Conservation (phyloP, 2,329 filamentous ascomycete species). For the Trichoderma afroharzianum region DNA sequence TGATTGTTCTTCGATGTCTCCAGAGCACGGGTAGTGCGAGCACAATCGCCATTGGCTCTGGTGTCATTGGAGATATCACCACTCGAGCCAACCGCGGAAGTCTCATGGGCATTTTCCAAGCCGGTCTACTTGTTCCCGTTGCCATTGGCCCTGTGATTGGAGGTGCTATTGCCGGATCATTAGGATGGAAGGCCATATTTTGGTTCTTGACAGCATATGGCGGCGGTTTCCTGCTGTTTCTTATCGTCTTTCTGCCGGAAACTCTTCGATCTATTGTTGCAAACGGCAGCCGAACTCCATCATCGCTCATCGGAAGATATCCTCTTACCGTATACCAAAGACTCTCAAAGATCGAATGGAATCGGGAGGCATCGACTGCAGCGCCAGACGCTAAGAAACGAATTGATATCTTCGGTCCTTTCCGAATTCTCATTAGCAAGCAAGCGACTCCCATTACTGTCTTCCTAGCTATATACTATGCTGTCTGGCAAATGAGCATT, state of each 20-base stretch:
- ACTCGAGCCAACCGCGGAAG: slow-evolving; percentile 59
- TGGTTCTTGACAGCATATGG: slow-evolving; percentile 55
- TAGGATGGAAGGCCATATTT: slow-evolving; percentile 60
- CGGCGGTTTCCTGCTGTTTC: slow-evolving; percentile 38
- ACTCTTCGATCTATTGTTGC: slow-evolving; percentile 48
- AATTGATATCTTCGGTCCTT: slow-evolving; percentile 36
- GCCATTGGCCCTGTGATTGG: slow-evolving; percentile 55
- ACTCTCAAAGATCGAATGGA: slow-evolving; percentile 26
- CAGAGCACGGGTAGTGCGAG: slow-evolving; percentile 57
- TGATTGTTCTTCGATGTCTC: slow-evolving; percentile 52
- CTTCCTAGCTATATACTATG: slow-evolving; percentile 49
- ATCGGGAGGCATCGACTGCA: slow-evolving; percentile 21
- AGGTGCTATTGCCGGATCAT: slow-evolving; percentile 52
- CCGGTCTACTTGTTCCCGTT: slow-evolving; percentile 46
- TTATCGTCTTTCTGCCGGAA: slow-evolving; percentile 53
- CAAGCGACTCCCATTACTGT: slow-evolving; percentile 45
- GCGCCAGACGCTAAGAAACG: slow-evolving; percentile 12
- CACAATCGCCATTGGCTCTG: slow-evolving; percentile 56
- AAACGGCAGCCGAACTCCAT: slow-evolving; percentile 47
- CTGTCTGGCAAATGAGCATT: slow-evolving; percentile 54
- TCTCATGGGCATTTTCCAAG: slow-evolving; percentile 52
- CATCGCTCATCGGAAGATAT: slow-evolving; percentile 32
- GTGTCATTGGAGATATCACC: slow-evolving; percentile 61
- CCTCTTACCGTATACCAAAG: slow-evolving; percentile 34
- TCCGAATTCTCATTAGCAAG: slow-evolving; percentile 43